Evolutionary conservation across 352 stramenopile genomes (phyloP).

Genomic region (Aphanomyces euteiches): DNA sequence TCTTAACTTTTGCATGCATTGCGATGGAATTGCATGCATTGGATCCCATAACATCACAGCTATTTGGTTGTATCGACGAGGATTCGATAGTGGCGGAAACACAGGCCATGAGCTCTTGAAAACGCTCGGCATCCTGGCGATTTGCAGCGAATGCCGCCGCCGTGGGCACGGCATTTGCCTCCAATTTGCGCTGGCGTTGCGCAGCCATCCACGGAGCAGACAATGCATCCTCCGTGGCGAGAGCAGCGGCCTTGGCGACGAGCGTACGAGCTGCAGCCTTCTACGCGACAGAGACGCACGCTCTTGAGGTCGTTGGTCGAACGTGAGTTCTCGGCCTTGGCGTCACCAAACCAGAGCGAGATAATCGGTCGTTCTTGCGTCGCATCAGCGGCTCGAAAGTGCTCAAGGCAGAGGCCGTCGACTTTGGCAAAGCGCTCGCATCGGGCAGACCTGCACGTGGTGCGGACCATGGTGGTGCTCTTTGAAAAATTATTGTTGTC

Average conservation of each 20-base stretch:
- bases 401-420: background rate
- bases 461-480: background rate
- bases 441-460: background rate
- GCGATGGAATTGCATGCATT: too few species aligned
- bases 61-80: too few species aligned
- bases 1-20: too few species aligned
- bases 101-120: constrained; percentile 4
- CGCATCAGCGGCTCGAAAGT: background rate
- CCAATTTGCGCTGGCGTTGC: constrained; percentile 14
- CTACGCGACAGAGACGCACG: constrained; percentile 6
- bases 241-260: constrained; percentile 9
- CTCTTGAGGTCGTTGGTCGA: background rate
- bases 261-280: constrained; percentile 7
- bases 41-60: too few species aligned
- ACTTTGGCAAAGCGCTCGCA: constrained; percentile 3
- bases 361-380: background rate
- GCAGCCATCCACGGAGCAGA: constrained; percentile 8
- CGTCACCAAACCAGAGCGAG: background rate
- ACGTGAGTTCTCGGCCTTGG: background rate
- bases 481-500: background rate
- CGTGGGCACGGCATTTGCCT: constrained; percentile 11
- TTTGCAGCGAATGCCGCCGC: constrained; percentile 13
- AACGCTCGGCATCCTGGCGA: background rate
- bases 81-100: background rate
- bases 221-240: constrained; percentile 14